Base-by-base conservation (phyloP, 2,329 filamentous ascomycete genomes). In the Claviceps arundinis region DNA sequence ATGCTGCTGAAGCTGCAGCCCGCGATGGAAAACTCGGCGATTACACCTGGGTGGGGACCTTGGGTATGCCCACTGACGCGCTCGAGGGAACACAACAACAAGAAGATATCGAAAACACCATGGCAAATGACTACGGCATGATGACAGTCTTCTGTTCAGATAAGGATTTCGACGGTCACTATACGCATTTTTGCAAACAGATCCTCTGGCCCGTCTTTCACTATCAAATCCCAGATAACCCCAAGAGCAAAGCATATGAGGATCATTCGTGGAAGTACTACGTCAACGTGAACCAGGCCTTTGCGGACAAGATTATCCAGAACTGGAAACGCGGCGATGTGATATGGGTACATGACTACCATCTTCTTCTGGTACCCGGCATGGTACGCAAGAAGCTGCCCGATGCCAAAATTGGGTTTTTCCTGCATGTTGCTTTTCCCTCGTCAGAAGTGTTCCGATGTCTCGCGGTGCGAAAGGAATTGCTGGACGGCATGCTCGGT, bases 131-230 rank as follows among this genome's bases (percentile, higher is more conserved):
- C 63, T 84, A 87, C 65, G 82, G 93, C 59, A 89, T 88, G 61
- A 68, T 95, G 58, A 82, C 86, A 2, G 89, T 96, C 37, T 95
- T 85, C 65, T 85, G 87, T 66, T 86, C 82, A 55, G 91, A 97
- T 70, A 89, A 85, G 64, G 90, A 97, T 67, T 89, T 96, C 64
- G 86, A 96, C 62, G 89, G 90, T 1, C 90, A 95, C 69, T 97
- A 97, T 64, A 81, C 85, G 13, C 90, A 96, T 68, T 97, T 93
- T 65, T 96, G 90, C 82, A 97, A 97, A 72, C 89, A 91, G 63
- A 95, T 97, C 52, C 75, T 97, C 6, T 97, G 91, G 91, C 91
- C 91, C 1, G 90, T 96, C 55, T 95, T 97, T 68, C 90, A 97
- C 69, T 97, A 97, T 67, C 90, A 96, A 68, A 95, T 97, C 54